A percentile compares a stretch with the other conserved stretches of the same genome.
These are phyloP conservation scores for Neodidymelliopsis sp. DNA, from an alignment of 2,329 filamentous ascomycete species.

Conservation along the genomic window DNA sequence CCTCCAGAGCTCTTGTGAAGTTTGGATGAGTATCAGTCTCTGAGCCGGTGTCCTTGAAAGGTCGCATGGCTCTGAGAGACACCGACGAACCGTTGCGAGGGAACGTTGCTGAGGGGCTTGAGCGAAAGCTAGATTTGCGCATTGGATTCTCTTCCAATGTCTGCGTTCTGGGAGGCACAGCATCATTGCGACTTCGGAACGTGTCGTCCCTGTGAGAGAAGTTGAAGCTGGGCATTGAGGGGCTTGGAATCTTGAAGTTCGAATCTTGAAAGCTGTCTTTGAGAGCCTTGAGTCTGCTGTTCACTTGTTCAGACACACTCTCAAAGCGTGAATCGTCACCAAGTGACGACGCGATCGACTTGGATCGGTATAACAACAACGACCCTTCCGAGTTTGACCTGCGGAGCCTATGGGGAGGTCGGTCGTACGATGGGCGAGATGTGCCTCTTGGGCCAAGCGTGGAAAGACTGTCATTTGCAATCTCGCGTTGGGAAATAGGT, in stretches of 20 bases:
- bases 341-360: constrained; percentile 81
- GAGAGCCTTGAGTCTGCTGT: constrained; percentile 88
- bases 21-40: constrained; percentile 58
- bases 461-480: constrained; percentile 27
- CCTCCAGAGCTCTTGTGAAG: constrained; percentile 65
- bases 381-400: constrained; percentile 80
- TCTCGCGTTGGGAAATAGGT: constrained; percentile 27
- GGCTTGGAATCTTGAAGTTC: constrained; percentile 68
- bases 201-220: constrained; percentile 44
- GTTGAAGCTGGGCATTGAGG: constrained; percentile 63
- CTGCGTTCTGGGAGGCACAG: constrained; percentile 18
- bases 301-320: constrained; percentile 83
- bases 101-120: constrained; percentile 23
- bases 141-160: constrained; percentile 20
- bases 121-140: constrained; percentile 28
- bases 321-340: constrained; percentile 85
- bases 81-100: constrained; percentile 25
- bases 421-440: constrained; percentile 20
- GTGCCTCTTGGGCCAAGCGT: constrained; percentile 20
- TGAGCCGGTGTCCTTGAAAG: constrained; percentile 23
- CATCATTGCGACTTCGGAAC: constrained; percentile 30
- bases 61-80: constrained; percentile 21
- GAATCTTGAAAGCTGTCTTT: constrained; percentile 87
- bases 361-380: constrained; percentile 72
- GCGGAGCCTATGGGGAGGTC: constrained; percentile 54